A percentile compares a stretch with the other conserved stretches of the same genome.
phyloP scores from a whole-genome alignment of 208 protist species.

The Crithidia mellificae region DNA sequence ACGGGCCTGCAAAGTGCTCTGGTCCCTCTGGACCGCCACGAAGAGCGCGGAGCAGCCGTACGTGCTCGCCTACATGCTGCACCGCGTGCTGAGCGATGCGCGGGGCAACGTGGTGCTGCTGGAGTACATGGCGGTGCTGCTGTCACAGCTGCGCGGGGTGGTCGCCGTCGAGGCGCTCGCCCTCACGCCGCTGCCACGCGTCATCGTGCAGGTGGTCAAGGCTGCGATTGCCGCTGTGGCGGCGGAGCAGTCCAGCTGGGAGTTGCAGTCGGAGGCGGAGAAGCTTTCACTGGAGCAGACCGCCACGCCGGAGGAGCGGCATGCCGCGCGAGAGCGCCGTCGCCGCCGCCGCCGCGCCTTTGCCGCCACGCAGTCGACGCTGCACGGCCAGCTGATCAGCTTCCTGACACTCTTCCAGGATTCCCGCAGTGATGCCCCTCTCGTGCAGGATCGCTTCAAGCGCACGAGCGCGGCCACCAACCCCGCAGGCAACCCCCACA shows the following conservation, averaged over 20 bases:
- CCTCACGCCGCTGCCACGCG: slow-evolving; percentile 32
- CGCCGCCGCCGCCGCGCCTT: slow-evolving; percentile 24
- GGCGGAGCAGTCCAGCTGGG: slow-evolving; percentile 17
- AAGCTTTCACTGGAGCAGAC: not conserved
- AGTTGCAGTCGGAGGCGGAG: slow-evolving; percentile 5
- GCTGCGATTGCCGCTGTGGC: slow-evolving; percentile 24
- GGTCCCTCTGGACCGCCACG: slow-evolving; percentile 43
- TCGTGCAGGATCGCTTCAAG: slow-evolving; percentile 16
- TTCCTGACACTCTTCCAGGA: slow-evolving; percentile 32
- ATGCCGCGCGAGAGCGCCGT: slow-evolving; percentile 6
- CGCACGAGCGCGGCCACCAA: slow-evolving; percentile 2
- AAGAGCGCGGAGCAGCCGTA: slow-evolving; percentile 6
- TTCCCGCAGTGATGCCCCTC: slow-evolving; percentile 23
- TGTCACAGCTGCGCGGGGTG: slow-evolving; percentile 50
- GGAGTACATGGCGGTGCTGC: slow-evolving; percentile 65
- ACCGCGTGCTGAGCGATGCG: slow-evolving; percentile 48
- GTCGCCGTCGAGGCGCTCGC: slow-evolving; percentile 41
- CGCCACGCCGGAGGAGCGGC: not conserved
- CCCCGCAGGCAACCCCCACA: slow-evolving; percentile 4
- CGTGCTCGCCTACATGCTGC: slow-evolving; percentile 50
- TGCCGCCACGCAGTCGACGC: slow-evolving; percentile 17
- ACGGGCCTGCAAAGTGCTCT: slow-evolving; percentile 46
- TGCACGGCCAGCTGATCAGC: slow-evolving; percentile 35
- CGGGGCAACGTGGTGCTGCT: slow-evolving; percentile 51
- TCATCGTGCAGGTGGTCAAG: slow-evolving; percentile 30